Base-by-base conservation (phyloP, 2,329 filamentous ascomycete species). In the Hypoxylon sp. region DNA sequence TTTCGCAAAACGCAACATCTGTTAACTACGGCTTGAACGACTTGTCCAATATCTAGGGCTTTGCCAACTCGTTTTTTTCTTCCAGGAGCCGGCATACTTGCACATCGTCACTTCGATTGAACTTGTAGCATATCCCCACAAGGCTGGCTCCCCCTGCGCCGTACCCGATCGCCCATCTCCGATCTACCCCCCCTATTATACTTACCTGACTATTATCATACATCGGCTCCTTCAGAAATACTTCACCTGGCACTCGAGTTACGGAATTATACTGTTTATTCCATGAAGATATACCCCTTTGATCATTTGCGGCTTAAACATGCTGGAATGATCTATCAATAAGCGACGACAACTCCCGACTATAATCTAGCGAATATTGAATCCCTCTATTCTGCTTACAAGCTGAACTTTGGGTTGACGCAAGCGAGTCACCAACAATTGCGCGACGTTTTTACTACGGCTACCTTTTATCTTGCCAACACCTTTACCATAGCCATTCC, bases 341-440 rank as follows among this genome's bases (percentile, higher is more conserved):
- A 50, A 61, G 24, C 37, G 32, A 60, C 50, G 24, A 61, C 63
- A n/a, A 47, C 32, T 58, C 54, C 51, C 56, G 62, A 68, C 32
- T 35, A 24, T 52, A 60, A 29, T 59, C 46, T 39, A 39, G 48
- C 57, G 48, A 57, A 17, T 51, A 61, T 57, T 44, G 54, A 67
- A 67, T 64, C 55, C 51, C 21, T 58, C 56, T 32, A 15, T 39
- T 57, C 50, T 59, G 53, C 57, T 65, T 67, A 67, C 53, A 19
- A 51, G n/a, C 53, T 42, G 47, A 42, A 51, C 37, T 27, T 46
- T 54, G 29, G 35, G 57, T 31, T 37, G 35, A 17, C 27, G 50
- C 27, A 15, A 17, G 7, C 27, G n/a, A 55, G 31, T 32, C 11
- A 21, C 6, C 55, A 10, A 51, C 37, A 29, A 29, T 39, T 11